Evolutionary conservation across 2,329 filamentous ascomycete genomes (phyloP).

Genomic region (Microdochium trichocladiopsis): DNA sequence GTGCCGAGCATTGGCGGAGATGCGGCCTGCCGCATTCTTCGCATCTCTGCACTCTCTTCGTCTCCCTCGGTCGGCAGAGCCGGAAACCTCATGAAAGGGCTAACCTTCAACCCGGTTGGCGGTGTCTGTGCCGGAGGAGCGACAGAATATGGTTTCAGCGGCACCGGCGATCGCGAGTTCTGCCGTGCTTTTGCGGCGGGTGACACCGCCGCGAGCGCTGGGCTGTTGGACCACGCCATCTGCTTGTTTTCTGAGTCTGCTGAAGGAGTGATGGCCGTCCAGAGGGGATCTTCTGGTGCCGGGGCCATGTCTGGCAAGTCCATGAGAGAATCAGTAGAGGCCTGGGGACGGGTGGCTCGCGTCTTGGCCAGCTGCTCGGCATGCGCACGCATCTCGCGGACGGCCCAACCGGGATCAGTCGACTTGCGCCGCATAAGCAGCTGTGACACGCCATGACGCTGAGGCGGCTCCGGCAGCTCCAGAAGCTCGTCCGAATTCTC

Average conservation of each 20-base stretch:
- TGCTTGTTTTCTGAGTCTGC: slow-evolving; percentile 15
- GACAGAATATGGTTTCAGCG: slow-evolving; percentile 10
- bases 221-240: slow-evolving; percentile 14
- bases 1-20: slow-evolving; percentile 84
- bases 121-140: slow-evolving; percentile 22
- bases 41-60: slow-evolving; percentile 31
- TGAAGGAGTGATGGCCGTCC: slow-evolving; percentile 16
- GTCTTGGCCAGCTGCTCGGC: slow-evolving; percentile 56
- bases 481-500: slow-evolving; percentile 52
- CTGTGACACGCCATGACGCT: slow-evolving; percentile 26
- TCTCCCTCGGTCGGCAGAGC: slow-evolving; percentile 31
- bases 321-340: slow-evolving; percentile 21
- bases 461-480: slow-evolving; percentile 28
- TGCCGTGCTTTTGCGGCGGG: not conserved
- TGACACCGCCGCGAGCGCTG: not conserved
- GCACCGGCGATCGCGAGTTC: slow-evolving; percentile 9
- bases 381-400: slow-evolving; percentile 75
- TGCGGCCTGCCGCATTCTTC: slow-evolving; percentile 42
- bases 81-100: slow-evolving; percentile 31
- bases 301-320: slow-evolving; percentile 21
- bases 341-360: slow-evolving; percentile 29
- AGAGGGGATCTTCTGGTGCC: slow-evolving; percentile 19
- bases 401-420: slow-evolving; percentile 64
- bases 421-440: slow-evolving; percentile 45
- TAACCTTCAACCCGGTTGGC: slow-evolving; percentile 32